Conservation (phyloP, 352 stramenopile species). For the Phytopythium vexans region DNA sequence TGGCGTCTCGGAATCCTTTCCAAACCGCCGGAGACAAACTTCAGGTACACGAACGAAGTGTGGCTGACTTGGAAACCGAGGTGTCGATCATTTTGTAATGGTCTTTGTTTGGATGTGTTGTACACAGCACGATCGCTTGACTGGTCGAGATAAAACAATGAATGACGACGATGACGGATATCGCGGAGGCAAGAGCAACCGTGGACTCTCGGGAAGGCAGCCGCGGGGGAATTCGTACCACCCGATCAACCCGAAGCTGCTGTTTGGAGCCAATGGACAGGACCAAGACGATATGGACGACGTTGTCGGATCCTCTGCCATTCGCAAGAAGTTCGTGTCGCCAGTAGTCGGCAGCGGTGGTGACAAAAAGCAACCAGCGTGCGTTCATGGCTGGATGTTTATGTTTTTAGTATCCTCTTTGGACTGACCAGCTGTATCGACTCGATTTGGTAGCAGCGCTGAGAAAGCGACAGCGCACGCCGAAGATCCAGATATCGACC, state of each 20-base stretch:
- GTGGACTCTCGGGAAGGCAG: constrained; percentile 22
- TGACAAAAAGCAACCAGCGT: constrained; percentile 16
- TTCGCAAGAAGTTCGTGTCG: constrained; percentile 78
- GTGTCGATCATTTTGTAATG: not conserved
- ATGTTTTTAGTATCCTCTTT: not conserved
- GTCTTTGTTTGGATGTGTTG: not conserved
- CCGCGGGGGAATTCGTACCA: constrained; percentile 53
- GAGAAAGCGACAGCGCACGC: constrained; percentile 12
- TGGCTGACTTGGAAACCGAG: not conserved
- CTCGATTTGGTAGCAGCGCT: constrained; percentile 10
- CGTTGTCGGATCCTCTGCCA: constrained; percentile 23
- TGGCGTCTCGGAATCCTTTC: constrained; percentile 43
- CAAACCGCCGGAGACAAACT: constrained; percentile 68
- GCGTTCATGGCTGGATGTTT: not conserved
- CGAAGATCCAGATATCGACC: constrained; percentile 89
- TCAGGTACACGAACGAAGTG: constrained; percentile 24
- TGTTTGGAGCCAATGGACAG: constrained; percentile 39
- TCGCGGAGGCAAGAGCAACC: constrained; percentile 10
- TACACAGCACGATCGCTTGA: constrained; percentile 37
- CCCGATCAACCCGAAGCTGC: constrained; percentile 69
- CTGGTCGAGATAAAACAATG: constrained; percentile 32
- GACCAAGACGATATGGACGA: constrained; percentile 23
- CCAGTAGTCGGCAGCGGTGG: constrained; percentile 33
- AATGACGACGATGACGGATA: constrained; percentile 24
- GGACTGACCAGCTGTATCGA: not conserved